Evolutionary conservation across 2,329 filamentous ascomycete species (phyloP), one percentile per base, ranked within the genome.

Genomic region (Penicillium sp.): DNA sequence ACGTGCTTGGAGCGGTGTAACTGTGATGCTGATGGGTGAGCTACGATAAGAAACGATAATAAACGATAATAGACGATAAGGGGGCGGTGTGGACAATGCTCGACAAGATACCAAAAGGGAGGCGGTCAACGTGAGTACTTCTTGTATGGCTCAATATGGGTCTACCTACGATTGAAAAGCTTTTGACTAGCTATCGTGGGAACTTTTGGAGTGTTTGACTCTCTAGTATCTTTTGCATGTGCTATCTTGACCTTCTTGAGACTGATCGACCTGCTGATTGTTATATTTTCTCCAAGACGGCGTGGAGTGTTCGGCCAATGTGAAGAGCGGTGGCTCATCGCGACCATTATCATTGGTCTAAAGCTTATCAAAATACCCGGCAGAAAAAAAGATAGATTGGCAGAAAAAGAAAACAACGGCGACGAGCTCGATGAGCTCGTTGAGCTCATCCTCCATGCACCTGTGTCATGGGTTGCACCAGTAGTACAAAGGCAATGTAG

Each of bases 361-460:
- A 6, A n/a, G 6, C 14, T 36, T 7, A 4, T 36, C 4, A 4
- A 2, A n/a, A n/a, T 4, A n/a, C 7, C 34, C 13, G 8, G 9
- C 5, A 31, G 21, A 29, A 36, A 29, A 36, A 48, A 11, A 32
- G 40, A 27, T 29, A 21, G 1, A 29, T 45, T n/a, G 46, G 51
- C 51, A 54, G 46, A 50, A 49, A 32, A 50, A 51, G 44, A 43
- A 54, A 36, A 45, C 44, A 34, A 38, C 34, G 13, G 34, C 3
- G 24, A 27, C 8, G 24, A 27, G 24, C n/a, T 36, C 10, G 8
- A 34, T 10, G 31, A 27, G 5, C 24, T 34, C 13, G 8, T 14
- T 4, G 34, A 36, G 34, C 34, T 36, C 34, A 2, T 8, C 18
- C 13, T 34, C 27, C 21, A 31, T 40, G 24, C 16, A 24, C 27